Conservation (phyloP, 2,329 filamentous ascomycete genomes). For the Diaporthe sp. region DNA sequence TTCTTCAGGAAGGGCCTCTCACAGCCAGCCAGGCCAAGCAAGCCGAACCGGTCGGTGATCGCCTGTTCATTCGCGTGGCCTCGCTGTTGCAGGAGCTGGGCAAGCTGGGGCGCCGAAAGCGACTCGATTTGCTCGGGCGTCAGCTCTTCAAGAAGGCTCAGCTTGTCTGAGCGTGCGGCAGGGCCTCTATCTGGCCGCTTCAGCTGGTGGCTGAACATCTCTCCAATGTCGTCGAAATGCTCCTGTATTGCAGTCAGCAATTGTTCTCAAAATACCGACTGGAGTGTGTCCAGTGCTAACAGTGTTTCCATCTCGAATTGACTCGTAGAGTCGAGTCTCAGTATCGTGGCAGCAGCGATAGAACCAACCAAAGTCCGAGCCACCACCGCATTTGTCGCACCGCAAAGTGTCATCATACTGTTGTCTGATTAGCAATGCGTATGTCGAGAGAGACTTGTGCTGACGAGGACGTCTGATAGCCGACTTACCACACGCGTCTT, state of each 20-base stretch:
- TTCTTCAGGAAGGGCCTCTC: constrained; percentile 32
- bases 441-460: not conserved
- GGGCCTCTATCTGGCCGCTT: constrained; percentile 55
- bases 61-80: constrained; percentile 50
- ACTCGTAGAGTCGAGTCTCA: constrained; percentile 56
- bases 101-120: constrained; percentile 64
- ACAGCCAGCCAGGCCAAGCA: not conserved
- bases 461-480: too few species aligned
- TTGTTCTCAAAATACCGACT: constrained; percentile 44
- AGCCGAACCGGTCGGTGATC: constrained; percentile 39
- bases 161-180: constrained; percentile 56
- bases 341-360: constrained; percentile 80
- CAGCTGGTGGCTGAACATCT: constrained; percentile 50
- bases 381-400: constrained; percentile 71
- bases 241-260: constrained; percentile 35
- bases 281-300: constrained; percentile 39
- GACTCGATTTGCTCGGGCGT: constrained; percentile 55
- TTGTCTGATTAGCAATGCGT: constrained; percentile 71
- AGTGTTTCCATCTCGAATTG: constrained; percentile 43
- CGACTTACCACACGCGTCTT: constrained; percentile 38
- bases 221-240: constrained; percentile 54
- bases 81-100: constrained; percentile 63
- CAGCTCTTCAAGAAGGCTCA: constrained; percentile 62
- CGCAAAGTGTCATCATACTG: constrained; percentile 66
- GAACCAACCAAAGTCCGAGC: constrained; percentile 76